These are phyloP conservation scores for Nicotiana attenuata DNA, from an alignment of 257 asterid species.

Conservation along the genomic window DNA sequence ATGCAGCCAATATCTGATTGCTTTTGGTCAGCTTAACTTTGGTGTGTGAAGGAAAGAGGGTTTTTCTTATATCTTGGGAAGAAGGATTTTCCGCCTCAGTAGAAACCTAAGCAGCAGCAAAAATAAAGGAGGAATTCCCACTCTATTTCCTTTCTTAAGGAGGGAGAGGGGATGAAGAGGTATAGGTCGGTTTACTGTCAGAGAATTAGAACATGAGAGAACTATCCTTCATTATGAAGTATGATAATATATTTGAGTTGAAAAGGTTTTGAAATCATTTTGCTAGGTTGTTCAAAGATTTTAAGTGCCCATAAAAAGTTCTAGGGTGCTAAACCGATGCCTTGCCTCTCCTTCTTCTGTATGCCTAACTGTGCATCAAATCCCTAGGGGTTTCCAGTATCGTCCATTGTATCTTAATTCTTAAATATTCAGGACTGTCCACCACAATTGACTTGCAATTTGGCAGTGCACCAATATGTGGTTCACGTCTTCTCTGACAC, in stretches of 20 bases:
- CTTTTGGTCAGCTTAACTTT: neutral
- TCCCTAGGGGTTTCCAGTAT: neutral
- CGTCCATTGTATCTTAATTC: neutral
- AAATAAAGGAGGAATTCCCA: neutral
- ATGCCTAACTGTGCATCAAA: neutral
- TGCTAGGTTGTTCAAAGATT: neutral
- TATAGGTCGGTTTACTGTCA: neutral
- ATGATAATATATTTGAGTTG: neutral
- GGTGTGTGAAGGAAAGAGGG: neutral
- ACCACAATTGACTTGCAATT: neutral
- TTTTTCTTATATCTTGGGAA: neutral
- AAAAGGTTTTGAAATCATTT: neutral
- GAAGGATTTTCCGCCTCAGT: neutral
- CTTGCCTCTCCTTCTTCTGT: neutral
- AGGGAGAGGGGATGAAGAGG: neutral
- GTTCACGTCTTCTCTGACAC: neutral
- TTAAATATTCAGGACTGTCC: neutral
- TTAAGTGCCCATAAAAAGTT: neutral
- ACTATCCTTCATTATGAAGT: neutral
- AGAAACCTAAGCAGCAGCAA: neutral
- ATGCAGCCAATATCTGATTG: neutral
- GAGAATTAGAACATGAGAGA: neutral
- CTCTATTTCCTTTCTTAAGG: neutral
- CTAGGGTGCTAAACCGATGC: neutral
- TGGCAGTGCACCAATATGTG: neutral